Base-by-base conservation (phyloP, 371 early-diverging fungal genomes). In the Syncephalastrum monosporum region DNA sequence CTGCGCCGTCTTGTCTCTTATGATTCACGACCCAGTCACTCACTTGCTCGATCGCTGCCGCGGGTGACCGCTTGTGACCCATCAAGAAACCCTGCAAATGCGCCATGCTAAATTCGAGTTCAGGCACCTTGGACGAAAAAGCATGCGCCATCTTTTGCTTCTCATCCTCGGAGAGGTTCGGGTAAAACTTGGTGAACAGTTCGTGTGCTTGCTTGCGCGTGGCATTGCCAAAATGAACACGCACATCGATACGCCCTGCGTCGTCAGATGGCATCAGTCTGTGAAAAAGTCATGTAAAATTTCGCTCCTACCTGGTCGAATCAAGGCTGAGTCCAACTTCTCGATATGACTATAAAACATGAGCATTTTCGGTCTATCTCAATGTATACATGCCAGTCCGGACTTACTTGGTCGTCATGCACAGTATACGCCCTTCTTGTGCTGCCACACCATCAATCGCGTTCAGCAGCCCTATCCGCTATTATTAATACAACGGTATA, bases 241-340 rank as follows among this genome's bases (percentile, higher is more conserved):
- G 84, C 23, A 93, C 77, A 63, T 99, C 99, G 24, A 99, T 94
- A 41, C 99, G 88, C 21, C 21, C 21, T 21, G 21, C 21, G 21
- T 2, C 21, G 2, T 21, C 21, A 21, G 0, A 21, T 21, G 21
- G 21, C 21, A 21, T 21, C 21, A 21, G 21, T 21, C 21, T 2
- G 21, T 21, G 21, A 21, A 21, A 21, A 21, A 21, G 21, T 21
- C 21, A 21, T 21, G 21, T 21, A 0, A 21, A 21, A 21, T 21
- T 21, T 21, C 21, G 21, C 21, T 21, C 21, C 21, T 21, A 59
- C 61, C 99, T 6, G 99, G 98, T 24, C 99, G 84, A 52, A 98
- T 91, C 53, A 99, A 75, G 5, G 99, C 99, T 14, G 93, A 87
- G 64, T 99, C 99, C 25, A 99, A 82, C 14, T 86, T 84, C 38